Base-by-base conservation (phyloP, 2,329 filamentous ascomycete genomes). In the Harringtonia aguacate region DNA sequence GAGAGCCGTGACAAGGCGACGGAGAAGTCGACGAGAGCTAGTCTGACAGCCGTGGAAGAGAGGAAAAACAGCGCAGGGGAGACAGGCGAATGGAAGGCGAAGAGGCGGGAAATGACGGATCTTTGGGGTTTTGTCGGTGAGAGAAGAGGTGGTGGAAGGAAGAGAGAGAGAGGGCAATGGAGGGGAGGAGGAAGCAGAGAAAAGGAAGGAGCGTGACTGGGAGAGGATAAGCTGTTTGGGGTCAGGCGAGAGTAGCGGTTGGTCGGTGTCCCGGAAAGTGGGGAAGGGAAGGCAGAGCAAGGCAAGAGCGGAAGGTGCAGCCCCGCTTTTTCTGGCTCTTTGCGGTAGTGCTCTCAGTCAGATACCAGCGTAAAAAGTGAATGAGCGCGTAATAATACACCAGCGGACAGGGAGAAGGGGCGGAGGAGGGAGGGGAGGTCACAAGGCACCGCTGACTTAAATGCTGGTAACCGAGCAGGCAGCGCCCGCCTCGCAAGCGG, bases 181-280 rank as follows among this genome's bases (percentile, higher is more conserved):
- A 36, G 28, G 24, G 24, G 24, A 27, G 34, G 21, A 39, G 36
- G 36, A 20, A 22, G 34, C 38, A 38, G 30, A 45, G 46, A 34
- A 21, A 41, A 21, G 27, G 38, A 36, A 31, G 46, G 48, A 39
- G 40, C 39, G 41, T 43, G 43, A 18, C 38, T 20, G 35, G 31
- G 44, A 13, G 38, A 39, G 29, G 29, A 34, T 27, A 44, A 13
- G 41, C 18, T 30, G 24, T 27, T 27, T 27, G 40, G 43, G 38
- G n/a, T n/a, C n/a, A 43, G 38, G 42, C 20, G 22, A 29, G 31
- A 30, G 12, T 20, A 39, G 29, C 31, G 29, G 41, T 48, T 50
- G 48, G 48, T 43, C 41, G 43, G 37, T 27, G 38, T 39, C 24
- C 18, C 36, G 30, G 14, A 34, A 46, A 46, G 46, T 42, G 41